These are phyloP conservation scores for Plectosphaerella cucumerina DNA, from an alignment of 2,329 filamentous ascomycete genomes.

Conservation along the genomic window DNA sequence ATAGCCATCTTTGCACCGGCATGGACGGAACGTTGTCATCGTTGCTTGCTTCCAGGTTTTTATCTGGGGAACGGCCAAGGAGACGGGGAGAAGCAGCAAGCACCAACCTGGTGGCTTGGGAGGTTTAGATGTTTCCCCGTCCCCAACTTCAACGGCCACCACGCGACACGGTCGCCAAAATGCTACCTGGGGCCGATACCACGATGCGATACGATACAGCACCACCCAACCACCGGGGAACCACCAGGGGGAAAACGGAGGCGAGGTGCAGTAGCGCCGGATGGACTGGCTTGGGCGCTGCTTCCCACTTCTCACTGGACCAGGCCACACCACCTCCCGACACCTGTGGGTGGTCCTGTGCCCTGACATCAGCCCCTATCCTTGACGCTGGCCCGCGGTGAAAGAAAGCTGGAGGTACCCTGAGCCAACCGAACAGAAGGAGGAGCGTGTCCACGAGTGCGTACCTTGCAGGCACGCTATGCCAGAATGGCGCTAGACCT, in stretches of 20 bases:
- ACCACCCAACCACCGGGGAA: neutral
- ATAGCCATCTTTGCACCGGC: too few relatives aligned
- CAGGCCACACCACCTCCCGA: too few relatives aligned
- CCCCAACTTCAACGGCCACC: too few relatives aligned
- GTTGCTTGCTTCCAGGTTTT: neutral
- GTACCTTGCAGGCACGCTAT: neutral
- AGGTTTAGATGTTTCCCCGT: too few relatives aligned
- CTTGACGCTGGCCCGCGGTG: neutral
- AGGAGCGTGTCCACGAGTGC: neutral
- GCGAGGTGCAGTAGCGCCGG: too few relatives aligned
- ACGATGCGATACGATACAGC: too few relatives aligned
- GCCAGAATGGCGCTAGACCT: neutral
- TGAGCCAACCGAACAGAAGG: neutral
- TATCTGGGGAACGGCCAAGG: conserved; percentile 2
- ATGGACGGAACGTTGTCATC: neutral
- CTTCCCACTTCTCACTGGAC: neutral
- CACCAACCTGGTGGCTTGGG: too few relatives aligned
- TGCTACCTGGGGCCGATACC: too few relatives aligned
- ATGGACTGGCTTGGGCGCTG: too few relatives aligned
- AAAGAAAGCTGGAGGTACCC: neutral
- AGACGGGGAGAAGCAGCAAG: too few relatives aligned
- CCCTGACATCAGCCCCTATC: neutral
- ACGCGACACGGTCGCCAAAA: too few relatives aligned
- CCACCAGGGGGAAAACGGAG: neutral
- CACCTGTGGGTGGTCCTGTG: too few relatives aligned